A percentile compares a stretch with the other conserved stretches of the same genome.
Evolutionary conservation across 2,329 filamentous ascomycete species (phyloP).

Genomic region (Aureobasidium namibiae): DNA sequence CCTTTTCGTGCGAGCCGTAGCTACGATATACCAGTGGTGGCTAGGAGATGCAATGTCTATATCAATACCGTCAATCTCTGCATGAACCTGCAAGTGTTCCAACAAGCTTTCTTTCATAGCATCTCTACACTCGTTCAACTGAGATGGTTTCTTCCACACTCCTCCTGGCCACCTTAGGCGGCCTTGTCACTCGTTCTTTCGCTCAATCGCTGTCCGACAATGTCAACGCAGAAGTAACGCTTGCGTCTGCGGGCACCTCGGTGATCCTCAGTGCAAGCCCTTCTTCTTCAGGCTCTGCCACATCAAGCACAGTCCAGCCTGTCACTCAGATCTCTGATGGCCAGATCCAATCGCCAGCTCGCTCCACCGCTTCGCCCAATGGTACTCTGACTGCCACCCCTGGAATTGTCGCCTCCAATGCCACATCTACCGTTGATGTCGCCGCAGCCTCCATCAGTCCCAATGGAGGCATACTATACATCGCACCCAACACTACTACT

Average conservation of each 20-base stretch:
- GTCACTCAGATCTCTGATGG: conserved; percentile 6
- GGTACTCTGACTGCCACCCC: neutral
- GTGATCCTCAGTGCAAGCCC: neutral
- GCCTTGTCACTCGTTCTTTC: conserved; percentile 3
- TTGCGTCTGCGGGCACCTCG: neutral
- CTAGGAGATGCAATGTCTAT: neutral
- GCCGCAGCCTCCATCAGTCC: neutral
- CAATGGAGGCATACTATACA: conserved; percentile 1
- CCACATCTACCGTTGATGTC: neutral
- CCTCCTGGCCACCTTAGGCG: neutral
- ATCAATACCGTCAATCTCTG: neutral
- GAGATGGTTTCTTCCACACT: conserved; percentile 1
- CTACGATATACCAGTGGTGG: neutral
- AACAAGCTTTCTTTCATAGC: neutral
- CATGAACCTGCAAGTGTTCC: neutral
- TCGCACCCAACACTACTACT: neutral
- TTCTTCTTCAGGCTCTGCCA: neutral
- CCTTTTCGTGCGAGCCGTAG: neutral
- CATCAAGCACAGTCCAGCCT: neutral
- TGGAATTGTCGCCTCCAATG: neutral
- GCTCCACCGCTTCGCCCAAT: neutral
- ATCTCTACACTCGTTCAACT: conserved; percentile 1
- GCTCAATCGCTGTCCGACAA: neutral
- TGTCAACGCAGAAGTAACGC: conserved; percentile 1
- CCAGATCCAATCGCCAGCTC: neutral